Evolutionary conservation across 345 rosid species (phyloP).

Genomic region (Theobroma cacao): DNA sequence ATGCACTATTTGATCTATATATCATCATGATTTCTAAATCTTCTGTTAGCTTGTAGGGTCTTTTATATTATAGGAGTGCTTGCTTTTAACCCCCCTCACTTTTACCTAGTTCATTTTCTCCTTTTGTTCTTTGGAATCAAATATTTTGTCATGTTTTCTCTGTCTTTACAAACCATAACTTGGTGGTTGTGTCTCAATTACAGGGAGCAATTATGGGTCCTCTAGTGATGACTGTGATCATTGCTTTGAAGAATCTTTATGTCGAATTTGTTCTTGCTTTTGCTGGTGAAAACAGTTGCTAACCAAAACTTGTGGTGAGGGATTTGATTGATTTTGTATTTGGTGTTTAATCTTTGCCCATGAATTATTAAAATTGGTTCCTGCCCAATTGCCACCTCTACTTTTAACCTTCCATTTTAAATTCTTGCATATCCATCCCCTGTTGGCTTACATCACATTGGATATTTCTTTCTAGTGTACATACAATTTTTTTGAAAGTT

Average conservation of each 20-base stretch:
- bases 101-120: too few species aligned
- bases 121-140: background rate
- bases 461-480: background rate
- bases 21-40: background rate
- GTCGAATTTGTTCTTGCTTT: slow-evolving; percentile 11
- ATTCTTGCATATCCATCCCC: background rate
- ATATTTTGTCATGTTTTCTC: background rate
- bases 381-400: too few species aligned
- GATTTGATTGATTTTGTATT: background rate
- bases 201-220: slow-evolving; percentile 16
- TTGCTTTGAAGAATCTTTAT: slow-evolving; percentile 14
- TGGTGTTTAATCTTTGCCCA: background rate
- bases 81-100: too few species aligned
- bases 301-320: background rate
- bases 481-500: too few species aligned
- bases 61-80: too few species aligned
- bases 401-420: too few species aligned
- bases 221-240: slow-evolving; percentile 13
- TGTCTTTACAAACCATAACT: background rate
- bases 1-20: background rate
- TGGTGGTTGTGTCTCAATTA: background rate
- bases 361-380: too few species aligned
- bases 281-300: background rate
- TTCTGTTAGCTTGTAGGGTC: too few species aligned
- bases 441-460: background rate